A percentile compares a stretch with the other conserved stretches of the same genome.
Evolutionary conservation across 257 asterid species (phyloP).

Genomic region (Penstemon eatonii): DNA sequence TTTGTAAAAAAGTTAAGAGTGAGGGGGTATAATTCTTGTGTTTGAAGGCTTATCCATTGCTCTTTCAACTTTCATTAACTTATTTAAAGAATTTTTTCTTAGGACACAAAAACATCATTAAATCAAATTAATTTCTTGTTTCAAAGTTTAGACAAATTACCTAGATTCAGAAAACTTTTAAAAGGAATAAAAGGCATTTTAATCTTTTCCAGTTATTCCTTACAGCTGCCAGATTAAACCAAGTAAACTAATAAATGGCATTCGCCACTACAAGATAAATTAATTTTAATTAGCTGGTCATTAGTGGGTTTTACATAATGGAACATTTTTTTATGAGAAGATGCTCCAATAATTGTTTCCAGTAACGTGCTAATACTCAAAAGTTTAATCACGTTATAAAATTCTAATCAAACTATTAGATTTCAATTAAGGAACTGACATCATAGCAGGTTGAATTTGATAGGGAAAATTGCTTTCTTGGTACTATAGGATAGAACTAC

Average conservation of each 20-base stretch:
- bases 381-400: slow-evolving; percentile 25
- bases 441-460: slow-evolving; percentile 6
- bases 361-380: slow-evolving; percentile 32
- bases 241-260: slow-evolving; percentile 28
- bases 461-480: background rate
- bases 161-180: background rate
- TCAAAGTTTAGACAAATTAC: background rate
- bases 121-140: slow-evolving; percentile 26
- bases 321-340: slow-evolving; percentile 36
- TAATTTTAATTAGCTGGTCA: slow-evolving; percentile 28
- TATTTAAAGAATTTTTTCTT: slow-evolving; percentile 3
- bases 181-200: slow-evolving; percentile 7
- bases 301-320: slow-evolving; percentile 41
- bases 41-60: slow-evolving; percentile 36
- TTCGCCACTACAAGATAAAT: slow-evolving; percentile 28
- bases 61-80: slow-evolving; percentile 20
- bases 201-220: slow-evolving; percentile 18
- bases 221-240: slow-evolving; percentile 25
- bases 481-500: no score
- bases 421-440: slow-evolving; percentile 23
- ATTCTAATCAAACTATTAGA: slow-evolving; percentile 20
- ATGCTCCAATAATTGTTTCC: slow-evolving; percentile 39
- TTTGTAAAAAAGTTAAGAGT: no score
- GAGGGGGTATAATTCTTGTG: background rate
- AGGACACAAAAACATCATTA: slow-evolving; percentile 5